These are phyloP conservation scores for Silene vulgaris DNA, from an alignment of 179 eudicot genomes.

Conservation along the genomic window DNA sequence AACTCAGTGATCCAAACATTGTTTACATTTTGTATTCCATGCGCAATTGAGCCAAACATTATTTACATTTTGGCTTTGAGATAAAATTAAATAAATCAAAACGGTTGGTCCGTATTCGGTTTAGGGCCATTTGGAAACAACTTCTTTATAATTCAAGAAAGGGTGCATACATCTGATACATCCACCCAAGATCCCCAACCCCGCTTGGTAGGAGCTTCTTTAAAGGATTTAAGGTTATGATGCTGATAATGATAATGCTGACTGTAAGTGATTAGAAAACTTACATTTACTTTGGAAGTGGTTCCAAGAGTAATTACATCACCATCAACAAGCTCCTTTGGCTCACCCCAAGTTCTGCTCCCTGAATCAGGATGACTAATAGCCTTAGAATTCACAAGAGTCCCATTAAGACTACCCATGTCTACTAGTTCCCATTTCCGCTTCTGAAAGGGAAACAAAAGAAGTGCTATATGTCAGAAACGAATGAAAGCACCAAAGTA, in stretches of 20 bases:
- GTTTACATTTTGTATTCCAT: neutral
- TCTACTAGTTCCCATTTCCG: conserved; percentile 93
- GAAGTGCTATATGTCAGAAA: conserved; percentile 10
- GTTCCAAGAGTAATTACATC: conserved; percentile 88
- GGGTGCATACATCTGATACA: conserved; percentile 7
- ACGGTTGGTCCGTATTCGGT: neutral
- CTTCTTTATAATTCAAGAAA: neutral
- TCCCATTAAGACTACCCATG: conserved; percentile 98
- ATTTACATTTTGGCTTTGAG: neutral
- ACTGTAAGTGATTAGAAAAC: conserved; percentile 19
- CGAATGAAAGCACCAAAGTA: neutral
- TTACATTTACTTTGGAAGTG: conserved; percentile 69
- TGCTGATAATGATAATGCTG: neutral
- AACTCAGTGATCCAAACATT: too few species aligned
- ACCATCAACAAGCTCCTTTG: conserved; percentile 72
- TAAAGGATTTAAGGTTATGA: neutral
- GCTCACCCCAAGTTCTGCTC: conserved; percentile 87
- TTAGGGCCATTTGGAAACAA: neutral
- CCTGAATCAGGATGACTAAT: conserved; percentile 66
- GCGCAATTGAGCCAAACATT: neutral
- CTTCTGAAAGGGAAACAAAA: conserved; percentile 43
- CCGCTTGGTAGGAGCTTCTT: neutral
- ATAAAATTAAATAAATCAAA: neutral
- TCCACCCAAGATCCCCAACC: neutral
- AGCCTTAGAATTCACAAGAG: conserved; percentile 65